These are phyloP conservation scores for Penicillium vulpinum DNA, from an alignment of 2,329 filamentous ascomycete species.

Conservation along the genomic window DNA sequence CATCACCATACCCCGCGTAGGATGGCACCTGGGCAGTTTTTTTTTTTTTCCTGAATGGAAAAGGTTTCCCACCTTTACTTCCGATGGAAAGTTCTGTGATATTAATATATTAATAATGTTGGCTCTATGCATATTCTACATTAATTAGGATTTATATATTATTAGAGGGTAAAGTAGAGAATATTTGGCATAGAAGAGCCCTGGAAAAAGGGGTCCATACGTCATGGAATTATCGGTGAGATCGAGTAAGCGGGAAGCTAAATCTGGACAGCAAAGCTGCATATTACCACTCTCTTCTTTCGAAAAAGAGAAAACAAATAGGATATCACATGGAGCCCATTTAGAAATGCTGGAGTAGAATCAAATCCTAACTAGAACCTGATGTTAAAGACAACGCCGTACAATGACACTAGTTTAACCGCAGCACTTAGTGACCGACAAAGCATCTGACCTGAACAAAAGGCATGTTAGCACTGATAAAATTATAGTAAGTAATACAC, in stretches of 20 bases:
- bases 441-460: not conserved
- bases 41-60: not conserved
- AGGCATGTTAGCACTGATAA: not conserved
- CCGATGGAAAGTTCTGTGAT: too few relatives aligned
- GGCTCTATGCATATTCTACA: not conserved
- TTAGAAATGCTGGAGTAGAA: not conserved
- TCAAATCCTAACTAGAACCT: not conserved
- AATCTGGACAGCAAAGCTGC: not conserved
- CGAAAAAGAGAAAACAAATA: not conserved
- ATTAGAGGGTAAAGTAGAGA: not conserved
- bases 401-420: not conserved
- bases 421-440: constrained; percentile 2
- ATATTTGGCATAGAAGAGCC: not conserved
- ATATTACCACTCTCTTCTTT: not conserved
- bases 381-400: not conserved
- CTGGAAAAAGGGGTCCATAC: not conserved
- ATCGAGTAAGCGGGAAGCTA: not conserved
- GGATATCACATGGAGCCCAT: not conserved
- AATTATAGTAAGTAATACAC: not conserved
- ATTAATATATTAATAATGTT: not conserved
- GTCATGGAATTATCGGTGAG: not conserved
- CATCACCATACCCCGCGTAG: not conserved
- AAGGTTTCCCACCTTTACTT: not conserved
- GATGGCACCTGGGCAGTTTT: not conserved
- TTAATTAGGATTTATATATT: not conserved